Evolutionary conservation across 1,284 basidiomycete species (phyloP).

Genomic region (Coriolopsis trogii): DNA sequence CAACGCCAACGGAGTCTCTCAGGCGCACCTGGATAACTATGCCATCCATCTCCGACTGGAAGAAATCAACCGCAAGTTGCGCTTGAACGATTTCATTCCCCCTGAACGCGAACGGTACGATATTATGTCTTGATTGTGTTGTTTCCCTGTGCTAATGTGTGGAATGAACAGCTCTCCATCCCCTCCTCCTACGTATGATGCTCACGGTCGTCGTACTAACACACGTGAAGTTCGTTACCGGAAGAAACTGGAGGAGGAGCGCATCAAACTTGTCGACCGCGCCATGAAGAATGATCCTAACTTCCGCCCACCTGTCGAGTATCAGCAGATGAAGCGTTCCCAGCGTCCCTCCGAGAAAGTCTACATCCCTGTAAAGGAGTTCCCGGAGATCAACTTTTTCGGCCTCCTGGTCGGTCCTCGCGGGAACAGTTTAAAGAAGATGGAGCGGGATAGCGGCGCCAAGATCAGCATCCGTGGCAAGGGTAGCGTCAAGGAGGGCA

Average conservation of each 20-base stretch:
- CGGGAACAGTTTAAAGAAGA: constrained; percentile 98
- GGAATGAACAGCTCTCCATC: constrained; percentile 78
- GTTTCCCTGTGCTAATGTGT: constrained; percentile 23
- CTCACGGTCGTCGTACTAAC: constrained; percentile 96
- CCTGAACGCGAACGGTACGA: constrained; percentile 89
- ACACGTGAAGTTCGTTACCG: constrained; percentile 98
- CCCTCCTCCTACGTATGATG: constrained; percentile 96
- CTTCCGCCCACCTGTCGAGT: constrained; percentile 95
- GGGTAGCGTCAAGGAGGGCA: constrained; percentile 98
- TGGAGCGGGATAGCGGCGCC: constrained; percentile 97
- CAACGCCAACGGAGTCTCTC: constrained; percentile 87
- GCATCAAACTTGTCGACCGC: constrained; percentile 89
- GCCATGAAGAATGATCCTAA: constrained; percentile 98
- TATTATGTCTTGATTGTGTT: neutral
- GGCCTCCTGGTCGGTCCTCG: constrained; percentile 97
- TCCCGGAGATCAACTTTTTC: constrained; percentile 99
- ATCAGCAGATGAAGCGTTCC: constrained; percentile 91
- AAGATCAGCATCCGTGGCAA: constrained; percentile 99
- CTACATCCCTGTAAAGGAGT: constrained; percentile 99
- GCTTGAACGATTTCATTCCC: constrained; percentile 93
- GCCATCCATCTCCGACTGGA: constrained; percentile 93
- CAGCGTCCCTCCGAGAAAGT: constrained; percentile 96
- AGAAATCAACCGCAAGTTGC: constrained; percentile 95
- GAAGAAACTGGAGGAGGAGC: constrained; percentile 98
- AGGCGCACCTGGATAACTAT: constrained; percentile 93